Base-by-base conservation (phyloP, 208 protist genomes). In the Acanthamoeba healyi region DNA sequence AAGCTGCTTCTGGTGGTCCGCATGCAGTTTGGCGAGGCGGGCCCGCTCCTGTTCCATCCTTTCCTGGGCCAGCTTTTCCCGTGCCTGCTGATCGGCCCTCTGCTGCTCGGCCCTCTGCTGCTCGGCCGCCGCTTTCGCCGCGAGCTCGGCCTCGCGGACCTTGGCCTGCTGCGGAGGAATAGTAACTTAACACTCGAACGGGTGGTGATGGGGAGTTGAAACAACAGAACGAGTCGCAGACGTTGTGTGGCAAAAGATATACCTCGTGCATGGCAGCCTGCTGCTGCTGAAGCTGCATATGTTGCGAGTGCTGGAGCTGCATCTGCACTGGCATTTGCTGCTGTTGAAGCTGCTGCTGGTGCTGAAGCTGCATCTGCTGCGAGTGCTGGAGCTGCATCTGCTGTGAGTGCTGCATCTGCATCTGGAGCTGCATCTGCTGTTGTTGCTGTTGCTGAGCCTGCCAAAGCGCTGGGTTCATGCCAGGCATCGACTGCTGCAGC, bases 1-100 rank as follows among this genome's bases (percentile, higher is more conserved):
- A 15, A 79, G 70, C 22, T 79, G 70, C 70, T 79, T 79, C 70
- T 79, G 70, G 40, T 79, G 70, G 22, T 79, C 70, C 14, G 32
- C 70, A 10, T 79, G 70, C 19, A 79, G 70, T 36, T 79, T 79
- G 32, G 40, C 36, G 19, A 79, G 40, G 40, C 70, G 70, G 22
- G 36, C 36, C 36, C 70, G 70, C 40, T 79, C 70, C 36, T 79
- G 70, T 36, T 40, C 70, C 70, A 79, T 79, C 70, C 46, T 79
- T n/a, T 79, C 70, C 29, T 79, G 70, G 70, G 70, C 70, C 40
- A 38, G 32, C 70, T 24, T 79, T 34, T 79, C 70, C 19, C 70
- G 32, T 0, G 70, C 70, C 40, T 79, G 70, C 70, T 79, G 70
- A 3, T 79, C 70, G 40, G 70, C 70, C 70, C 46, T 79, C 2